phyloP scores from a whole-genome alignment of 2,329 filamentous ascomycete genomes.

The Ophiostoma montium region DNA sequence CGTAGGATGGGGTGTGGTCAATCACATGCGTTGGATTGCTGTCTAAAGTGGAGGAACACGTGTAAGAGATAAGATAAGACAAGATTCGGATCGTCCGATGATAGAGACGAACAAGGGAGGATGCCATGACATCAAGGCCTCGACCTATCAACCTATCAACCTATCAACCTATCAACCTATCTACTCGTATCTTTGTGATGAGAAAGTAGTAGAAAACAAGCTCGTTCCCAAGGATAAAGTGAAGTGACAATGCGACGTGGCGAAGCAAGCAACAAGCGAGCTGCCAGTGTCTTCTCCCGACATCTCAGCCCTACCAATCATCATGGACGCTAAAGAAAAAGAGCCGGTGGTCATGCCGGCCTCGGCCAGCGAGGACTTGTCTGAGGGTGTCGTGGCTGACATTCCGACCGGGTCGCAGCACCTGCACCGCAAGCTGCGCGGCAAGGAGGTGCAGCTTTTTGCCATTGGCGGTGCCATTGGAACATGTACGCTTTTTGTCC shows the following conservation, averaged over 20 bases:
- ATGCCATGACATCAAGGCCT: too few species aligned
- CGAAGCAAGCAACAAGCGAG: neutral
- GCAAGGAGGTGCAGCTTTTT: constrained; percentile 21
- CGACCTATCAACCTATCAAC: too few species aligned
- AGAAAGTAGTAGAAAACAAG: too few species aligned
- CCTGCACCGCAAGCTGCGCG: constrained; percentile 9
- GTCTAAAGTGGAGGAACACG: neutral
- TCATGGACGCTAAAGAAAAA: neutral
- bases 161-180: neutral
- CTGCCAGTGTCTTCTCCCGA: neutral
- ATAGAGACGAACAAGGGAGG: neutral
- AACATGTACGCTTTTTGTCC: constrained; percentile 20
- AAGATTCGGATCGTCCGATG: neutral
- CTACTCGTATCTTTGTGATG: neutral
- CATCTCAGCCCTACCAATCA: neutral
- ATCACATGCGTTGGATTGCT: too few species aligned
- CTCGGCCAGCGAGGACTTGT: constrained; percentile 1
- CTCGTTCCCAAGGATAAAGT: too few species aligned
- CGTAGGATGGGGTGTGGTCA: too few species aligned
- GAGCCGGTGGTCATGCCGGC: neutral
- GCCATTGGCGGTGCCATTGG: constrained; percentile 49
- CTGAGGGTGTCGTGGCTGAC: neutral
- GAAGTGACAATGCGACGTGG: too few species aligned
- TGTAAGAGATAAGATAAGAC: neutral
- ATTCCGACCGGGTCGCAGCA: constrained; percentile 7